Conservation (phyloP, 345 rosid genomes). For the Excoecaria cochinchinensis region DNA sequence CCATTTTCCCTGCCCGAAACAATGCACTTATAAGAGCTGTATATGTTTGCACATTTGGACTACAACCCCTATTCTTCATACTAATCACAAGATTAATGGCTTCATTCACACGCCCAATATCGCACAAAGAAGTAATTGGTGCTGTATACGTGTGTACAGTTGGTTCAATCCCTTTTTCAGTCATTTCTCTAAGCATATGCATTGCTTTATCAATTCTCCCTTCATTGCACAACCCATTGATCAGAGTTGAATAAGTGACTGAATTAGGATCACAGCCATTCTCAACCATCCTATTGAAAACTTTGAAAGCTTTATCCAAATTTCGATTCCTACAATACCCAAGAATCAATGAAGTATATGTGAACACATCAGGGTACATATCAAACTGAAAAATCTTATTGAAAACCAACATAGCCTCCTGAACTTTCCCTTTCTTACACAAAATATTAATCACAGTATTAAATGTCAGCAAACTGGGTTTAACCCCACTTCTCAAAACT, state of each 20-base stretch:
- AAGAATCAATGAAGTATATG: slow-evolving; percentile 61
- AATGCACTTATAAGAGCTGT: slow-evolving; percentile 57
- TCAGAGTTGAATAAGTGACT: slow-evolving; percentile 50
- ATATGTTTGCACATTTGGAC: slow-evolving; percentile 55
- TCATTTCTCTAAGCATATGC: slow-evolving; percentile 53
- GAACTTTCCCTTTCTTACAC: slow-evolving; percentile 51
- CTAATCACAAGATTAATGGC: slow-evolving; percentile 41
- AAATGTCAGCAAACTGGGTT: slow-evolving; percentile 54
- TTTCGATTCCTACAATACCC: slow-evolving; percentile 56
- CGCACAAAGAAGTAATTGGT: slow-evolving; percentile 50
- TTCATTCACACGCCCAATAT: slow-evolving; percentile 49
- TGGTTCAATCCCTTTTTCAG: slow-evolving; percentile 46
- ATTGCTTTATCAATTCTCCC: slow-evolving; percentile 58
- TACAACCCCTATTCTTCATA: slow-evolving; percentile 48
- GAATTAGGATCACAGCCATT: slow-evolving; percentile 63
- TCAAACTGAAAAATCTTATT: slow-evolving; percentile 44
- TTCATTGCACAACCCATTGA: slow-evolving; percentile 54
- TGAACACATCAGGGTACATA: slow-evolving; percentile 51
- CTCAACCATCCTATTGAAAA: slow-evolving; percentile 51
- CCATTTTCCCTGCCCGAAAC: slow-evolving; percentile 38
- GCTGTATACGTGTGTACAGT: slow-evolving; percentile 55
- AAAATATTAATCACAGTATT: slow-evolving; percentile 60
- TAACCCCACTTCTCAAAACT: slow-evolving; percentile 45
- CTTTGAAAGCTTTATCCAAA: slow-evolving; percentile 49
- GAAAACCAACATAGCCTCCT: slow-evolving; percentile 48